Evolutionary conservation across 1,139 yeast genomes (phyloP).

Genomic region (Protomyces lactucae-debilis): DNA sequence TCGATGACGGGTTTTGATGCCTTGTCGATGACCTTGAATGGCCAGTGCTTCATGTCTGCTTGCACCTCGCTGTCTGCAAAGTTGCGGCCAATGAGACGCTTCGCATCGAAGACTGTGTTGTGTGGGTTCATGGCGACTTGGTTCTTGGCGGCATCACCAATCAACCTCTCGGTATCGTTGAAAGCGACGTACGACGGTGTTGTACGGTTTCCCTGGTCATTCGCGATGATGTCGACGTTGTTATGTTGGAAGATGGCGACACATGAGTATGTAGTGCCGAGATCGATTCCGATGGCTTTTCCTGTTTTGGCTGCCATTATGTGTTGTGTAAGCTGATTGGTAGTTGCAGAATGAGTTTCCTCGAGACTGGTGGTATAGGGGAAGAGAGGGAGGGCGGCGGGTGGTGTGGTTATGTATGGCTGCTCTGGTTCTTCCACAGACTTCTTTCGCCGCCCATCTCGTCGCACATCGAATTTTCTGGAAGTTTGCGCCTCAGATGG

Average conservation of each 20-base stretch:
- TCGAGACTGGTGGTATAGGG: too few relatives aligned
- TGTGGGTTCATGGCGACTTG: constrained; percentile 97
- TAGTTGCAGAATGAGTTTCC: too few relatives aligned
- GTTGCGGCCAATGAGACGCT: constrained; percentile 94
- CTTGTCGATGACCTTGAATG: constrained; percentile 84
- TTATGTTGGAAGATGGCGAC: constrained; percentile 70
- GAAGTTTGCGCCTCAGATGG: too few relatives aligned
- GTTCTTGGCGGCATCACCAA: constrained; percentile 98
- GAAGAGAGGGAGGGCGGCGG: too few relatives aligned
- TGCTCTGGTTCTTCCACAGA: too few relatives aligned
- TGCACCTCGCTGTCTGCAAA: constrained; percentile 83
- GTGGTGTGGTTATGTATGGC: too few relatives aligned
- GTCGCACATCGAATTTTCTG: too few relatives aligned
- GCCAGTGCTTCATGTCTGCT: constrained; percentile 92
- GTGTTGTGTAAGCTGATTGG: neutral
- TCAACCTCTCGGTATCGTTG: constrained; percentile 92
- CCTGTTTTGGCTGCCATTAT: neutral
- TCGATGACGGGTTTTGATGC: constrained; percentile 83
- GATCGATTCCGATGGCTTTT: constrained; percentile 43
- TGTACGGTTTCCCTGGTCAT: constrained; percentile 73
- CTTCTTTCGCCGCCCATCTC: too few relatives aligned
- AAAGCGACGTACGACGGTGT: constrained; percentile 97
- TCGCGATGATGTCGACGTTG: constrained; percentile 87
- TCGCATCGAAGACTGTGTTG: constrained; percentile 94
- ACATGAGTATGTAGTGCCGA: constrained; percentile 90